A percentile compares a stretch with the other conserved stretches of the same genome.
These are phyloP conservation scores for Penicillium pulvis DNA, from an alignment of 495 filamentous ascomycete species.

Conservation along the genomic window DNA sequence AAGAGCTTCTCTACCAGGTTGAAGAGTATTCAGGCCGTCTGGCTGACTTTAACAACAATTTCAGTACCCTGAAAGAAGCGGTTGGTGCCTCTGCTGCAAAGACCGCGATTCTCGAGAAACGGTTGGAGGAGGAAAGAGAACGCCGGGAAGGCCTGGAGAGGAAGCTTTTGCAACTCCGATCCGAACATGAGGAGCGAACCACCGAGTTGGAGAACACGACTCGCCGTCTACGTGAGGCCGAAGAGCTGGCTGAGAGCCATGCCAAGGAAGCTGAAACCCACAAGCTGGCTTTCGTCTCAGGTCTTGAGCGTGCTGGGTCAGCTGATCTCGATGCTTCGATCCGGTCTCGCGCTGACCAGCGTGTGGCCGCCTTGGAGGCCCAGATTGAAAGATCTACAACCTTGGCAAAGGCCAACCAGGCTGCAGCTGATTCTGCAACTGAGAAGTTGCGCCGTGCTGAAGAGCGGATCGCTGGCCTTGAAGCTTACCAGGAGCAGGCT, in stretches of 20 bases:
- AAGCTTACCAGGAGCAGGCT: slow-evolving; percentile 95
- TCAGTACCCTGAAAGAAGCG: slow-evolving; percentile 75
- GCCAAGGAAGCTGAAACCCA: slow-evolving; percentile 86
- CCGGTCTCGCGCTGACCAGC: slow-evolving; percentile 66
- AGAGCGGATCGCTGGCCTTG: slow-evolving; percentile 92
- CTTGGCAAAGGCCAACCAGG: slow-evolving; percentile 82
- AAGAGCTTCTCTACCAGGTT: slow-evolving; percentile 71
- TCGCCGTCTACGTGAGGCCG: slow-evolving; percentile 77
- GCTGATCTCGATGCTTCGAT: slow-evolving; percentile 49
- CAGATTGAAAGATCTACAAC: slow-evolving; percentile 77
- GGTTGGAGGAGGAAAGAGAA: slow-evolving; percentile 80
- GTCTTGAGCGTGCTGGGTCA: slow-evolving; percentile 65
- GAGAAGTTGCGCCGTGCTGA: slow-evolving; percentile 91
- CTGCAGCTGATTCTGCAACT: slow-evolving; percentile 83
- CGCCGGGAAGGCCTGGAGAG: slow-evolving; percentile 75
- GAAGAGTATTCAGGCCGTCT: slow-evolving; percentile 65
- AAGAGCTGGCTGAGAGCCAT: slow-evolving; percentile 87
- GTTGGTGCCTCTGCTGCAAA: slow-evolving; percentile 77
- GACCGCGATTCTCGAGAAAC: slow-evolving; percentile 72
- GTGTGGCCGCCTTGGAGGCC: slow-evolving; percentile 73
- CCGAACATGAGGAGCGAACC: slow-evolving; percentile 81
- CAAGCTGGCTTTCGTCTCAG: slow-evolving; percentile 77
- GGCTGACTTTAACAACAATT: slow-evolving; percentile 70
- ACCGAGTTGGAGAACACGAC: slow-evolving; percentile 76
- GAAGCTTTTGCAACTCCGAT: slow-evolving; percentile 76